Conservation (phyloP, 768 basidiomycete species). For the Calvatia gigantea region DNA sequence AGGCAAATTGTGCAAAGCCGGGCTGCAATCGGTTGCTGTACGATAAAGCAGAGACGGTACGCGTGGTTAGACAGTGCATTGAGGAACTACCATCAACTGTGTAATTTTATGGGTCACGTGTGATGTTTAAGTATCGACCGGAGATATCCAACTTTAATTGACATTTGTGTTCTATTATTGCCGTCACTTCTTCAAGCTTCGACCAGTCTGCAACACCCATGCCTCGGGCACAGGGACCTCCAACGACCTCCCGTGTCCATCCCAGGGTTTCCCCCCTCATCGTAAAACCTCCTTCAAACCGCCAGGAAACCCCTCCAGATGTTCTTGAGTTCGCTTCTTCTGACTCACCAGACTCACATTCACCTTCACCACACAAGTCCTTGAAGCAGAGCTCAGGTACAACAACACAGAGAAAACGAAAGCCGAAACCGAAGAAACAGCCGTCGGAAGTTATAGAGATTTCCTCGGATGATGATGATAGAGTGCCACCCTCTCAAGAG, state of each 20-base stretch:
- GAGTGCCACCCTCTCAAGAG: conserved; percentile 10
- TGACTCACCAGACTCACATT: conserved; percentile 10
- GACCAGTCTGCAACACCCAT: background rate
- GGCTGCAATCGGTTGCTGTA: conserved; percentile 50
- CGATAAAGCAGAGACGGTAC: conserved; percentile 50
- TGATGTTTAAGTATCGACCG: background rate
- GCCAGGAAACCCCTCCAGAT: conserved; percentile 20
- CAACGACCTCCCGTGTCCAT: background rate
- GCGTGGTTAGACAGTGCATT: conserved; percentile 51
- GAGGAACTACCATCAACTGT: conserved; percentile 39
- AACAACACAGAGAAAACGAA: conserved; percentile 18
- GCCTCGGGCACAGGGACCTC: background rate
- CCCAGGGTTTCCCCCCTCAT: conserved; percentile 6
- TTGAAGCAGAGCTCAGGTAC: conserved; percentile 3
- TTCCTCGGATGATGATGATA: conserved; percentile 52
- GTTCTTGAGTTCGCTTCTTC: conserved; percentile 16
- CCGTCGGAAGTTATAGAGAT: conserved; percentile 49
- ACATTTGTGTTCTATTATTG: conserved; percentile 1
- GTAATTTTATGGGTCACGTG: conserved; percentile 14
- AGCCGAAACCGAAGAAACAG: conserved; percentile 13
- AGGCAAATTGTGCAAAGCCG: conserved; percentile 43
- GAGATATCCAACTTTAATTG: background rate
- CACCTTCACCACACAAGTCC: conserved; percentile 11
- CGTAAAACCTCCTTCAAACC: conserved; percentile 20
- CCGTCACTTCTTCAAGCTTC: no score